Percentiles rank a stretch among this genome's conserved stretches.
Conservation (phyloP, 306 rosid genomes). For the Sophora flavescens region DNA sequence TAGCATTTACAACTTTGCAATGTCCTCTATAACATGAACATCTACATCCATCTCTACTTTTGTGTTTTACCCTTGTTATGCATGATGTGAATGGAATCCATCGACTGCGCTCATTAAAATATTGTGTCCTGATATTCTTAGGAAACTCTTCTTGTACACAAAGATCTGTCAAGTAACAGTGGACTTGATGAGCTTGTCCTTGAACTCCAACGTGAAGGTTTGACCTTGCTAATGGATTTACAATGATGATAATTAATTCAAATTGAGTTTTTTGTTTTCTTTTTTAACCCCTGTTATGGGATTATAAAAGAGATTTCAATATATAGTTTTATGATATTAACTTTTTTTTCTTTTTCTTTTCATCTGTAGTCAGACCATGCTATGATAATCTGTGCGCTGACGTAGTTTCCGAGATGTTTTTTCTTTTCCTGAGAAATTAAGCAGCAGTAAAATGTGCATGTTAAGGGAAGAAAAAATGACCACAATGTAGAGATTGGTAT, state of each 20-base stretch:
- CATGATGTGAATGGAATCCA: constrained; percentile 12
- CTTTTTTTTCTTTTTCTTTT: not conserved
- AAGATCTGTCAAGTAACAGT: constrained; percentile 63
- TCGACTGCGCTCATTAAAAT: constrained; percentile 28
- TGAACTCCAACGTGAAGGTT: constrained; percentile 76
- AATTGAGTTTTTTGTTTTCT: not conserved
- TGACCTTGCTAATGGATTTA: constrained; percentile 36
- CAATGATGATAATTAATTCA: constrained; percentile 12
- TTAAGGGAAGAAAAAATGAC: constrained; percentile 5
- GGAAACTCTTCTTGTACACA: constrained; percentile 95
- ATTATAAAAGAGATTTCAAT: not conserved
- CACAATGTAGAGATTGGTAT: not conserved
- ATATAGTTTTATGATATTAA: not conserved
- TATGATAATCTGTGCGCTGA: not conserved
- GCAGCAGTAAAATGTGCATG: not conserved
- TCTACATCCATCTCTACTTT: constrained; percentile 9
- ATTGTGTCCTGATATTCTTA: constrained; percentile 47
- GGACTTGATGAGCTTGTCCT: constrained; percentile 57
- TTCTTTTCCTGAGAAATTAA: not conserved
- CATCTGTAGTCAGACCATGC: not conserved
- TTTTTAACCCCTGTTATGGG: not conserved
- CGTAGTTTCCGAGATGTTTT: not conserved
- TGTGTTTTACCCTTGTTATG: constrained; percentile 5
- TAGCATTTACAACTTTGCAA: constrained; percentile 21
- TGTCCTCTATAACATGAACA: not conserved